Evolutionary conservation across 805 yeast species (phyloP), one percentile per base, ranked within the genome.

Genomic region (Candida sithepensis): DNA sequence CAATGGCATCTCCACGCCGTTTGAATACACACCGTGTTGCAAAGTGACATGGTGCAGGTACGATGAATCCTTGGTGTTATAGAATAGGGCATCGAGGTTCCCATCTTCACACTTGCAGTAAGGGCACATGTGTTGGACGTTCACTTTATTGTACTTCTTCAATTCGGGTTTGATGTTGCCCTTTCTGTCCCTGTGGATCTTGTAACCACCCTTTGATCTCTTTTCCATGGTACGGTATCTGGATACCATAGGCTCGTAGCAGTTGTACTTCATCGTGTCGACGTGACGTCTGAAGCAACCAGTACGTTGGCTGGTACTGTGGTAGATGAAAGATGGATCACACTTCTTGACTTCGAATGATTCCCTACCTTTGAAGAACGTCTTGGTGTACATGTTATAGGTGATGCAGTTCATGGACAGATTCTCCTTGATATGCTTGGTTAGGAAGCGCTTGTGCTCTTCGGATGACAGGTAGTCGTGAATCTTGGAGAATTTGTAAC

Each of bases 1-100:
- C 2, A 44, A 21, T 4, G 58, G 56, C 50, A 60, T 52, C n/a
- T 42, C 44, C 22, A 51, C 46, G 7, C 63, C 63, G 26, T 52
- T 57, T 36, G 61, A 52, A 46, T 52, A 56, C 14, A 60, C 57
- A 7, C 64, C 64, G 37, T 60, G 64, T 37, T 51, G 56, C 38
- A 56, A 57, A 21, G 62, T 58, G 21, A 60, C 48, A 43, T 60
- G 64, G 33, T 60, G 64, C 19, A 59, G 43, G 39, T 60, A 60
- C 19, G 54, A 54, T 2, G 62, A 59, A 24, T 55, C 55, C 22
- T 57, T 59, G 41, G 58, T 51, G 21, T 53, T 59, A 37, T 51
- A 50, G 43, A 60, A 60, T 8, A 47, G 32, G 19, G 39, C 46
- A 28, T 53, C 44, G 22, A 48, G 46, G 43, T 46, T 43, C 30